Percentiles rank a stretch among this genome's conserved stretches.
Evolutionary conservation across 1,284 basidiomycete species (phyloP).

Genomic region (Hemileccinum hortonii): DNA sequence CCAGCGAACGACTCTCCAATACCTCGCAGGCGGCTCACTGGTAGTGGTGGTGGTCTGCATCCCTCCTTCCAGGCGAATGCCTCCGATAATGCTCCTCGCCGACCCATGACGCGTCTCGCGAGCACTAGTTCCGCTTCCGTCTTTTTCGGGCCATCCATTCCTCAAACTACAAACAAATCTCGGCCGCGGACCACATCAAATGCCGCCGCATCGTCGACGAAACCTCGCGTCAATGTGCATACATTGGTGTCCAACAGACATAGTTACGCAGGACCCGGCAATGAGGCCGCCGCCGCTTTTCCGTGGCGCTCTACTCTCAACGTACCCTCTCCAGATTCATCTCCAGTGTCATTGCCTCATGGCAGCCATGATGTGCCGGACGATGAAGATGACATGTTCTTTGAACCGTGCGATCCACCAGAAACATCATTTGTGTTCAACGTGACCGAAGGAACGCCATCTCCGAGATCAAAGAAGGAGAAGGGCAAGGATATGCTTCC

Average conservation of each 20-base stretch:
- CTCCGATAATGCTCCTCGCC: constrained; percentile 29
- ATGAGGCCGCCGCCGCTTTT: constrained; percentile 26
- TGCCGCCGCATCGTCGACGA: constrained; percentile 3
- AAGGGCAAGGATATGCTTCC: constrained; percentile 44
- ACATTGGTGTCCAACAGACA: constrained; percentile 49
- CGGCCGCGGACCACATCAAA: constrained; percentile 28
- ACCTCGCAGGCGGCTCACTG: constrained; percentile 46
- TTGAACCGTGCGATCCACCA: constrained; percentile 40
- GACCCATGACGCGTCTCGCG: constrained; percentile 37
- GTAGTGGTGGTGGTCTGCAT: constrained; percentile 29
- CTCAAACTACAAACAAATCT: constrained; percentile 25
- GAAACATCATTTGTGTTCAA: constrained; percentile 57
- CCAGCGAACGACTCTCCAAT: constrained; percentile 45
- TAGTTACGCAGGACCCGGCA: constrained; percentile 50
- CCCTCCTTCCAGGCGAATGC: constrained; percentile 17
- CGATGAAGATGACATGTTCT: constrained; percentile 62
- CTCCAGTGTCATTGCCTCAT: constrained; percentile 37
- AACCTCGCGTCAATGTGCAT: constrained; percentile 20
- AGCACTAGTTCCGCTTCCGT: constrained; percentile 61
- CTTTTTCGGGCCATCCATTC: constrained; percentile 71
- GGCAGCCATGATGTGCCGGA: constrained; percentile 32
- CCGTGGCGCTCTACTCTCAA: constrained; percentile 47
- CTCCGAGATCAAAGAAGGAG: constrained; percentile 49
- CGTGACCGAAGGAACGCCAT: constrained; percentile 55
- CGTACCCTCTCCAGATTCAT: constrained; percentile 49